phyloP scores from a whole-genome alignment of 1,284 basidiomycete species.

The Rhodotorula sp. region DNA sequence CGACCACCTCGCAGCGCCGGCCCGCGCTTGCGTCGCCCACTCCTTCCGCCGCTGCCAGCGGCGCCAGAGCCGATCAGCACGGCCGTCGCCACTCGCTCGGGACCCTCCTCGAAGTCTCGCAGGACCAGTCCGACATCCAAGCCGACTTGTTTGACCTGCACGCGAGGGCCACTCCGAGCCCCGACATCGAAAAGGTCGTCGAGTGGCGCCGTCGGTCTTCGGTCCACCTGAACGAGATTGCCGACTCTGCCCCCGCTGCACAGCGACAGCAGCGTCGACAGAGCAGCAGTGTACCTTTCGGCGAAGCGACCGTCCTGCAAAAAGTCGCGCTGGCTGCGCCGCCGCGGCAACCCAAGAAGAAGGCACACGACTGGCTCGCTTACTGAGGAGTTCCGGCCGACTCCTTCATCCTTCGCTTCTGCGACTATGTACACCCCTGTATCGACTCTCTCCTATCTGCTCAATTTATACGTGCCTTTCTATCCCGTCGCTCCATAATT shows the following conservation, averaged over 20 bases:
- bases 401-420: not conserved
- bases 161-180: not conserved
- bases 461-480: not conserved
- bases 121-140: not conserved
- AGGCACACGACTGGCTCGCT: conserved; percentile 22
- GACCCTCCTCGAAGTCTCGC: conserved; percentile 23
- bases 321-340: not conserved
- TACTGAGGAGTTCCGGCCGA: conserved; percentile 3
- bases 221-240: not conserved
- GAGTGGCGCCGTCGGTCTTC: conserved; percentile 17
- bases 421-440: not conserved
- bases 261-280: not conserved
- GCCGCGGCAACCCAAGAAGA: not conserved
- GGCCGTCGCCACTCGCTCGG: conserved; percentile 28
- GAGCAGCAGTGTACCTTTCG: not conserved
- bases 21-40: not conserved
- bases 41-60: not conserved
- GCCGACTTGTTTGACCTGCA: not conserved
- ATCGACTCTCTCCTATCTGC: not conserved
- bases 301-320: conserved; percentile 1
- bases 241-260: not conserved
- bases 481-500: not conserved
- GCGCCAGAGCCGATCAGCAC: not conserved
- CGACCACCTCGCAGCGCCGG: not conserved
- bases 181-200: conserved; percentile 11